Conservation (phyloP, 495 filamentous ascomycete species). For the Niebla homalea region DNA sequence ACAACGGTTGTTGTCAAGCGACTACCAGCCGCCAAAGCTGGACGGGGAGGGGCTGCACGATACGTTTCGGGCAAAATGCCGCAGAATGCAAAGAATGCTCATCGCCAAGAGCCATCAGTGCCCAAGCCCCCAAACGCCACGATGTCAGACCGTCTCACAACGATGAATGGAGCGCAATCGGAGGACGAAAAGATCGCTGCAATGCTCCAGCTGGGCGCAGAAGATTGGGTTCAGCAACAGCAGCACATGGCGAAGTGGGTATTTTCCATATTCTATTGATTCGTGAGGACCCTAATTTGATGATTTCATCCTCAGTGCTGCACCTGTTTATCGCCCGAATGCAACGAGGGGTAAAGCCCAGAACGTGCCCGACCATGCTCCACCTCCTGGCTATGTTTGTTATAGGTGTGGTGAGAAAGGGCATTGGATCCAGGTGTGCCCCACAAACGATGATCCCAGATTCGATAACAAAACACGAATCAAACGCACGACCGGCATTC, state of each 20-base stretch:
- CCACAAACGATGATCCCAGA: constrained; percentile 92
- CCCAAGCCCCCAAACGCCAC: constrained; percentile 33
- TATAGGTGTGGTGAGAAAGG: constrained; percentile 98
- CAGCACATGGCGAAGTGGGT: constrained; percentile 87
- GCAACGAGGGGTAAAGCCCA: constrained; percentile 46
- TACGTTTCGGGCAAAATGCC: constrained; percentile 98
- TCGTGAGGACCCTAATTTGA: not conserved
- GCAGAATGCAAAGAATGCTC: constrained; percentile 66
- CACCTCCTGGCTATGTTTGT: constrained; percentile 86
- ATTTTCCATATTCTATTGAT: not conserved
- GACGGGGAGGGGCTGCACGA: constrained; percentile 76
- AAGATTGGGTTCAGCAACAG: constrained; percentile 78
- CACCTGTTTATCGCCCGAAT: constrained; percentile 43
- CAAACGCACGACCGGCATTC: constrained; percentile 92
- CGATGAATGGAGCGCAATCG: constrained; percentile 59
- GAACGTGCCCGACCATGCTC: constrained; percentile 78
- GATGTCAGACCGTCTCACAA: constrained; percentile 40
- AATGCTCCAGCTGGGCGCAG: constrained; percentile 71
- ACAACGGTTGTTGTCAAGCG: constrained; percentile 86
- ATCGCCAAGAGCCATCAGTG: constrained; percentile 52
- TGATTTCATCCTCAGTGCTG: constrained; percentile 33
- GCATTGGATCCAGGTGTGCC: constrained; percentile 95
- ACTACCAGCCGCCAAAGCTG: constrained; percentile 65
- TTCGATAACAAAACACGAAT: constrained; percentile 83
- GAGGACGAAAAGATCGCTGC: constrained; percentile 87